Conservation (phyloP, 441 rosid species). For the Gossypium gossypioides region DNA sequence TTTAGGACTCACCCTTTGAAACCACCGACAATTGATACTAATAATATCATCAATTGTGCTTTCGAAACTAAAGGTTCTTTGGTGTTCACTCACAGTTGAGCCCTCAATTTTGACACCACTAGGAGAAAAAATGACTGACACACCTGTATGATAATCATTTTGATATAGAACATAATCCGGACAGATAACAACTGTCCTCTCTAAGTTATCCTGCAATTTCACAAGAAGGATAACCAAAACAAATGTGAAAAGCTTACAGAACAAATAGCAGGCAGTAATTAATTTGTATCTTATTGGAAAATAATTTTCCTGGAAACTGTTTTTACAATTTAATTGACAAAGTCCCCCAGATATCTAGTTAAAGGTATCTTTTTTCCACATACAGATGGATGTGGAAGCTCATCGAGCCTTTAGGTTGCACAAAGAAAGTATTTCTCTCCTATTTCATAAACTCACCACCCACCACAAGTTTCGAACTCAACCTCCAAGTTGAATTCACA, state of each 20-base stretch:
- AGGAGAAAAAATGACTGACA: conserved; percentile 48
- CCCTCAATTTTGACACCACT: conserved; percentile 46
- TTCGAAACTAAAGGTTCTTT: conserved; percentile 35
- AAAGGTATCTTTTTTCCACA: not conserved
- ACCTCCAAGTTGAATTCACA: conserved; percentile 2
- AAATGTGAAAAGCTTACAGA: conserved; percentile 10
- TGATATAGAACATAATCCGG: conserved; percentile 57
- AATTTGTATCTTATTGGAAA: not conserved
- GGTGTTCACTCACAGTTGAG: conserved; percentile 28
- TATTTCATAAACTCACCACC: not conserved
- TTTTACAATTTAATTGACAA: not conserved
- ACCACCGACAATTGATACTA: conserved; percentile 46
- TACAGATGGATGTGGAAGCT: not conserved
- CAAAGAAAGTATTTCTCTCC: not conserved
- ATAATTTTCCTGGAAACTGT: not conserved
- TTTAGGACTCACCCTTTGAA: conserved; percentile 53
- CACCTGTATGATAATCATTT: conserved; percentile 35
- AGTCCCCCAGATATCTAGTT: not conserved
- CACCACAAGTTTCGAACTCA: not conserved
- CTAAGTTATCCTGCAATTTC: conserved; percentile 43
- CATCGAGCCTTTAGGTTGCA: not conserved
- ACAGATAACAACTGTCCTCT: conserved; percentile 30
- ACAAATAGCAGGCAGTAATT: not conserved
- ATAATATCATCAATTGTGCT: conserved; percentile 64
- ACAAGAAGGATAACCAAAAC: conserved; percentile 11